These are phyloP conservation scores for Aureobasidium sp. DNA, from an alignment of 2,329 filamentous ascomycete genomes.

Conservation along the genomic window DNA sequence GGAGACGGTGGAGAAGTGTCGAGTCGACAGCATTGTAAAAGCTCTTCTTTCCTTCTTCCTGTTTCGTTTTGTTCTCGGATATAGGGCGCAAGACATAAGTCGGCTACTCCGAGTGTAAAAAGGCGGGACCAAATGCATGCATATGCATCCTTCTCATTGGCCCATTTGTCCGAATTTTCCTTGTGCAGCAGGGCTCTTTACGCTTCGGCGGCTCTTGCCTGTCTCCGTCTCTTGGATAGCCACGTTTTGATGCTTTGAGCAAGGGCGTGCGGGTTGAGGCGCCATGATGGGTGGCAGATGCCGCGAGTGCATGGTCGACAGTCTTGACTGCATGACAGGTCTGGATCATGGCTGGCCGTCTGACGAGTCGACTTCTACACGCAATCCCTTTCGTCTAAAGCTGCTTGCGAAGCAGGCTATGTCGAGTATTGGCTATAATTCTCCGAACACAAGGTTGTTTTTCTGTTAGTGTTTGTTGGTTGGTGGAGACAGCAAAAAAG, in stretches of 20 bases:
- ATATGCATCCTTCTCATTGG: conserved; percentile 8
- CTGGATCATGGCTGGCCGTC: neutral
- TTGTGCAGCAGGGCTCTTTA: neutral
- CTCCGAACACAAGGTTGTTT: neutral
- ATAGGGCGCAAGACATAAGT: neutral
- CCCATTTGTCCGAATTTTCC: conserved; percentile 1
- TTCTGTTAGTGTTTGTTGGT: neutral
- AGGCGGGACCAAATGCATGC: neutral
- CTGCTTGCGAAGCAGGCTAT: neutral
- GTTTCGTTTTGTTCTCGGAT: neutral
- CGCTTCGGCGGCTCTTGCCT: neutral
- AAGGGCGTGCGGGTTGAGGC: neutral
- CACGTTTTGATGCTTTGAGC: neutral
- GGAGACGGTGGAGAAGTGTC: neutral
- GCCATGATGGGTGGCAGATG: conserved; percentile 1
- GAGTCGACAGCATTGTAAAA: neutral
- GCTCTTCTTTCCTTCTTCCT: neutral
- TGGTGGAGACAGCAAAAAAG: neutral
- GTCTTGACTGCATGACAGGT: neutral
- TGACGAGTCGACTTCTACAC: neutral
- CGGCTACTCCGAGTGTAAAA: neutral
- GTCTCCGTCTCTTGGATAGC: neutral
- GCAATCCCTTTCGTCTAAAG: neutral
- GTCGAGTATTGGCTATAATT: neutral
- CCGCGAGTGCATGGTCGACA: neutral